Evolutionary conservation across 176 grass and related monocot genomes (phyloP).

Genomic region (Triticum turgidum): DNA sequence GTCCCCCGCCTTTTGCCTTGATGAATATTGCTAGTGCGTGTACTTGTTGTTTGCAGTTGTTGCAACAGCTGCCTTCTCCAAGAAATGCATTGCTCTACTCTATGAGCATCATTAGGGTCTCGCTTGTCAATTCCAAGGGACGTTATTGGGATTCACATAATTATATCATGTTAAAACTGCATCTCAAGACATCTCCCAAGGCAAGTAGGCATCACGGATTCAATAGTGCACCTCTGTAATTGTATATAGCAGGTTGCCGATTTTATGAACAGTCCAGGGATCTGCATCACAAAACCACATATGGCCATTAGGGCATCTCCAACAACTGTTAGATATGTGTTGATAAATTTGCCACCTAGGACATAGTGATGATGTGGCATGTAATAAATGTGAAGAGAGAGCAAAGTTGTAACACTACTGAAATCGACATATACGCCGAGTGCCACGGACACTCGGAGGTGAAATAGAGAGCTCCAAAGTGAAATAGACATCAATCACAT

Average conservation of each 20-base stretch:
- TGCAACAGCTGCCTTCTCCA: slow-evolving; percentile 30
- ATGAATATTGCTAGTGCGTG: slow-evolving; percentile 11
- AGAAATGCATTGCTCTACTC: slow-evolving; percentile 18
- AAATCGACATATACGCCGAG: too few relatives aligned
- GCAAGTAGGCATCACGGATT: slow-evolving; percentile 17
- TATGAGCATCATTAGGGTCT: neutral
- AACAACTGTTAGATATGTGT: too few relatives aligned
- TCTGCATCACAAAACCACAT: neutral
- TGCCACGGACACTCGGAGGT: too few relatives aligned
- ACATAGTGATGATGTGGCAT: too few relatives aligned
- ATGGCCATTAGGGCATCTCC: too few relatives aligned
- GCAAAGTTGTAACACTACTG: too few relatives aligned
- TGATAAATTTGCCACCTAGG: too few relatives aligned
- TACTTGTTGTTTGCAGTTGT: slow-evolving; percentile 16
- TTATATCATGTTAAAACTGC: slow-evolving; percentile 15
- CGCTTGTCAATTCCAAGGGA: slow-evolving; percentile 4
- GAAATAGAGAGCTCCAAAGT: too few relatives aligned
- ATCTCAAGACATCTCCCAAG: slow-evolving; percentile 15
- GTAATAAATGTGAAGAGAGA: too few relatives aligned
- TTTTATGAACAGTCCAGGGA: slow-evolving; percentile 11
- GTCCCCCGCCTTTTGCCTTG: neutral
- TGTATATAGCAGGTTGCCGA: neutral
- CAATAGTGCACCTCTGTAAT: neutral
- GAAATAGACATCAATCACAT: too few relatives aligned
- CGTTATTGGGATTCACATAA: slow-evolving; percentile 22